Evolutionary conservation across 2,329 filamentous ascomycete genomes (phyloP).

Genomic region (Anisogramma anomala): DNA sequence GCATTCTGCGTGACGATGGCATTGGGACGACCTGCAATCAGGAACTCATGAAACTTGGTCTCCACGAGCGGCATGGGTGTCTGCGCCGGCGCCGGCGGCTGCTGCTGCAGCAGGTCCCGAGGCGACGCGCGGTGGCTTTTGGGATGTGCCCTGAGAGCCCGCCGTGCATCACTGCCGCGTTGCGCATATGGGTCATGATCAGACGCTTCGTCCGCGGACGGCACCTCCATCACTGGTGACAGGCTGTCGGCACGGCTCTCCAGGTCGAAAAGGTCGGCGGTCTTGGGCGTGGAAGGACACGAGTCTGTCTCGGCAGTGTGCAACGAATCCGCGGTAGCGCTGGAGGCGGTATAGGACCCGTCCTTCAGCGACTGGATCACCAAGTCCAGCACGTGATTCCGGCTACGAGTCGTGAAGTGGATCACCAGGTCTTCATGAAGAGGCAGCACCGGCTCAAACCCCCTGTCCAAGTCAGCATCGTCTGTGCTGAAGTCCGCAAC

Average conservation of each 20-base stretch:
- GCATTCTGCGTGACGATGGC: slow-evolving; percentile 46
- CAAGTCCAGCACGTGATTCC: slow-evolving; percentile 32
- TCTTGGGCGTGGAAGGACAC: slow-evolving; percentile 12
- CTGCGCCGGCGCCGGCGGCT: slow-evolving; percentile 32
- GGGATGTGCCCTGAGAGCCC: slow-evolving; percentile 4
- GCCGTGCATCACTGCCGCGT: background rate
- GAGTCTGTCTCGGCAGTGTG: slow-evolving; percentile 7
- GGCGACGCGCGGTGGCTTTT: slow-evolving; percentile 17
- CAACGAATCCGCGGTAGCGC: slow-evolving; percentile 4
- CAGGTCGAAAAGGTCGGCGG: slow-evolving; percentile 8
- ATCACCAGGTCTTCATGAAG: slow-evolving; percentile 46
- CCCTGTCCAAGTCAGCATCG: slow-evolving; percentile 15
- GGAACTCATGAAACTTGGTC: slow-evolving; percentile 35
- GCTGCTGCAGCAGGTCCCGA: slow-evolving; percentile 21
- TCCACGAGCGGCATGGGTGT: slow-evolving; percentile 24
- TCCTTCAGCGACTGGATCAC: slow-evolving; percentile 36
- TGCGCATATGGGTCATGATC: slow-evolving; percentile 38
- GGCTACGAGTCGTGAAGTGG: slow-evolving; percentile 35
- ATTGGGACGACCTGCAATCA: slow-evolving; percentile 30
- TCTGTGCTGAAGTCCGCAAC: slow-evolving; percentile 17
- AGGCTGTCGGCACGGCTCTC: slow-evolving; percentile 6
- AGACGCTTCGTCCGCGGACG: slow-evolving; percentile 18
- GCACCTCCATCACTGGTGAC: slow-evolving; percentile 5
- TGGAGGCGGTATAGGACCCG: slow-evolving; percentile 23
- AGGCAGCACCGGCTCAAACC: slow-evolving; percentile 36